Evolutionary conservation across 2,329 filamentous ascomycete species (phyloP).

Genomic region (Hirsutella thompsonii): DNA sequence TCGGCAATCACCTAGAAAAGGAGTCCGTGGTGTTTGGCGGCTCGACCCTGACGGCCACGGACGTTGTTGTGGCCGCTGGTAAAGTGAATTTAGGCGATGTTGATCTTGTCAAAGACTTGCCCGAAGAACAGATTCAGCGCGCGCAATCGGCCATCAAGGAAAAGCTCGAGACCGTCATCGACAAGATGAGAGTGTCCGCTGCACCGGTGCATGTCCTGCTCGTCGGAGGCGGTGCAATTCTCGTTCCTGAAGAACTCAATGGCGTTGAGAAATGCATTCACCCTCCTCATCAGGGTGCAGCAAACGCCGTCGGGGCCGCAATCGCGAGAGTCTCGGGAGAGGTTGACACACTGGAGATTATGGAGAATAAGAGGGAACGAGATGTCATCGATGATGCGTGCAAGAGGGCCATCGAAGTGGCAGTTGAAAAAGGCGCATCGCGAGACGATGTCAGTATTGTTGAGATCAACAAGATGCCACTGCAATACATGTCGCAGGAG

Average conservation of each 20-base stretch:
- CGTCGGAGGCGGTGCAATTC: slow-evolving; percentile 43
- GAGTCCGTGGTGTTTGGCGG: slow-evolving; percentile 41
- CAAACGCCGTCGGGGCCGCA: slow-evolving; percentile 48
- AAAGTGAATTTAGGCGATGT: slow-evolving; percentile 17
- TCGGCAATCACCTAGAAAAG: slow-evolving; percentile 35
- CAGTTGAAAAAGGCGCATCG: slow-evolving; percentile 17
- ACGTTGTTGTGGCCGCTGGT: slow-evolving; percentile 30
- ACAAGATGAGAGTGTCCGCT: slow-evolving; percentile 42
- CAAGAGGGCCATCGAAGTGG: slow-evolving; percentile 17
- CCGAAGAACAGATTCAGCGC: slow-evolving; percentile 8
- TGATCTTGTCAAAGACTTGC: slow-evolving; percentile 13
- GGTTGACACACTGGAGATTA: slow-evolving; percentile 37
- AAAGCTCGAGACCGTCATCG: slow-evolving; percentile 37
- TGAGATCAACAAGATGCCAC: slow-evolving; percentile 29
- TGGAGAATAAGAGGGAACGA: slow-evolving; percentile 23
- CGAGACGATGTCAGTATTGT: slow-evolving; percentile 26
- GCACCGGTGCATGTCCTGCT: slow-evolving; percentile 38
- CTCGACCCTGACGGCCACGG: slow-evolving; percentile 35
- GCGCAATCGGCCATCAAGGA: slow-evolving; percentile 24
- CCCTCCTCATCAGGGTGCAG: slow-evolving; percentile 39
- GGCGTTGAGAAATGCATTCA: slow-evolving; percentile 37
- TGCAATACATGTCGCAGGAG: slow-evolving; percentile 21
- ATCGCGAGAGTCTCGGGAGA: slow-evolving; percentile 41
- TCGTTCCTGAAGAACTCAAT: slow-evolving; percentile 32
- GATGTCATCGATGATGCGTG: slow-evolving; percentile 25